phyloP scores from a whole-genome alignment of 2,329 filamentous ascomycete genomes.

The Colletotrichum truncatum region DNA sequence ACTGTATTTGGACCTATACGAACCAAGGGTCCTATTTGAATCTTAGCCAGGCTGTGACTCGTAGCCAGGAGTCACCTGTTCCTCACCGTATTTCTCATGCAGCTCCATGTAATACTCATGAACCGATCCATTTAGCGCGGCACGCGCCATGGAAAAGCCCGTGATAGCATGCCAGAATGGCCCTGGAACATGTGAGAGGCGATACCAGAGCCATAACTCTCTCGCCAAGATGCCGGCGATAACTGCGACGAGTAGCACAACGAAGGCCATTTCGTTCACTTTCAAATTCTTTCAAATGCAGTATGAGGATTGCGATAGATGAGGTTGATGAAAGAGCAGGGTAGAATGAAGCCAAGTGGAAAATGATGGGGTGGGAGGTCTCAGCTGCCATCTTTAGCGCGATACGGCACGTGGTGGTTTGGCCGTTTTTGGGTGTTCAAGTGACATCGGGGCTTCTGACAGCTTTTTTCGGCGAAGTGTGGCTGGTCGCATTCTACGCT shows the following conservation, averaged over 20 bases:
- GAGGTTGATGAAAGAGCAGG: background rate
- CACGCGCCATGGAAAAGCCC: conserved; percentile 39
- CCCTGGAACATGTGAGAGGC: conserved; percentile 43
- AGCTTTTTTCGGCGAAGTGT: no score
- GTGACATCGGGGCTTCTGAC: background rate
- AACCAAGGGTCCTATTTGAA: conserved; percentile 31
- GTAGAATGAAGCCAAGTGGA: background rate
- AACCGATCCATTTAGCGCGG: conserved; percentile 7
- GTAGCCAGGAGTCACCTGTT: conserved; percentile 16
- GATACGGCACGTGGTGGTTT: conserved; percentile 1
- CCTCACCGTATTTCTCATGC: conserved; percentile 16
- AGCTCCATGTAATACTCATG: conserved; percentile 27
- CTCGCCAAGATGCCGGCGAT: background rate
- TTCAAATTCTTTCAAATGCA: background rate
- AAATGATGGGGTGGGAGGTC: conserved; percentile 12
- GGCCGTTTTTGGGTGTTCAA: conserved; percentile 13
- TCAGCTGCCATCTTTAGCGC: conserved; percentile 16
- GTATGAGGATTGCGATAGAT: rapidly evolving
- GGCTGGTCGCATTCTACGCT: no score
- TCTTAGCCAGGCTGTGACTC: conserved; percentile 30
- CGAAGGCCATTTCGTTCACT: background rate
- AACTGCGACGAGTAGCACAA: background rate
- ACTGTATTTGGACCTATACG: conserved; percentile 33
- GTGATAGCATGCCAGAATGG: conserved; percentile 42
- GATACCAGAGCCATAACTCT: conserved; percentile 36